Evolutionary conservation across 2,329 filamentous ascomycete species (phyloP), one percentile per base, ranked within the genome.

Genomic region (Lecanosticta acicola): DNA sequence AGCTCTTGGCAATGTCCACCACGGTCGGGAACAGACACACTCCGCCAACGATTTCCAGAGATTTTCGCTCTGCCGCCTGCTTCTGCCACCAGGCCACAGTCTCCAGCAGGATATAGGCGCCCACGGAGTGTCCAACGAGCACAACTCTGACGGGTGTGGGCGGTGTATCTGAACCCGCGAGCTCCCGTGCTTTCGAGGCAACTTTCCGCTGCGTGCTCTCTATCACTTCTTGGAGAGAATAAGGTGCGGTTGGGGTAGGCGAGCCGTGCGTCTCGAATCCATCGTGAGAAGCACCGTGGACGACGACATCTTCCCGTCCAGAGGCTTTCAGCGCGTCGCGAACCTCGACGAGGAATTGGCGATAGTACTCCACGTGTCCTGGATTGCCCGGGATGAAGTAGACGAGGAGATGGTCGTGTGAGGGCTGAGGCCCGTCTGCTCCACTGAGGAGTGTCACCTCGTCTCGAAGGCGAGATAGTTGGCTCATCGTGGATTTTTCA

Each of bases 311-410:
- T 51, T 66, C 62, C 11, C 24, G 5, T n/a, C 57, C 53, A 21
- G 32, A 32, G 11, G 32, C 9, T 35, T 46, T 35, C 17, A 51
- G 46, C 8, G 37, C 24, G 26, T 38, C 33, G 17, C 79, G 72
- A 2, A 89, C 68, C 11, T 74, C 70, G 0, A 69, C 69, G 9
- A 89, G 71, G 64, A 88, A 91, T 32, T 77, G 73, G 46, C 68
- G 69, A 66, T 91, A 91, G 72, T 86, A 91, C 45, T 76, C 78
- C 41, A 89, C 77, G 14, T 88, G 71, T 3, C 86, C 86, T 3
- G 86, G 86, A 54, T 91, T 91, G 16, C 86, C 86, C 20, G 83
- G 79, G 33, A 91, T 74, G 65, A 87, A 84, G 69, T 81, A 88
- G 55, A 90, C 69, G 40, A 89, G 75, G 3, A 63, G 35, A 16